phyloP scores from a whole-genome alignment of 176 grass and related monocot genomes.

The Sorghum bicolor region Sorghum_bicolor_NCBIv3 NC_012873.2:4832001-4832500 shows the following conservation, averaged over 20 bases:
- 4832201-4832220: conserved; percentile 40
- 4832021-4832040: not conserved
- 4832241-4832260: conserved; percentile 40
- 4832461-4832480: no score
- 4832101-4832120: conserved; percentile 24
- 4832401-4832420: not conserved
- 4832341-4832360: not conserved
- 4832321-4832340: not conserved
- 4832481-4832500: no score
- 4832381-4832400: conserved; percentile 2
- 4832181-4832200: conserved; percentile 21
- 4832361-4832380: not conserved
- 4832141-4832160: conserved; percentile 47
- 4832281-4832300: not conserved
- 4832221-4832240: conserved; percentile 48
- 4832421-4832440: no score
- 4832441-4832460: no score
- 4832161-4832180: conserved; percentile 36
- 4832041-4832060: not conserved
- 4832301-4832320: not conserved
- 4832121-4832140: conserved; percentile 25
- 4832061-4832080: conserved; percentile 32
- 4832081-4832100: not conserved
- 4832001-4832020: not conserved
- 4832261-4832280: conserved; percentile 20